Base-by-base conservation (phyloP, 2,329 filamentous ascomycete species). In the Pseudogymnoascus sp. region DNA sequence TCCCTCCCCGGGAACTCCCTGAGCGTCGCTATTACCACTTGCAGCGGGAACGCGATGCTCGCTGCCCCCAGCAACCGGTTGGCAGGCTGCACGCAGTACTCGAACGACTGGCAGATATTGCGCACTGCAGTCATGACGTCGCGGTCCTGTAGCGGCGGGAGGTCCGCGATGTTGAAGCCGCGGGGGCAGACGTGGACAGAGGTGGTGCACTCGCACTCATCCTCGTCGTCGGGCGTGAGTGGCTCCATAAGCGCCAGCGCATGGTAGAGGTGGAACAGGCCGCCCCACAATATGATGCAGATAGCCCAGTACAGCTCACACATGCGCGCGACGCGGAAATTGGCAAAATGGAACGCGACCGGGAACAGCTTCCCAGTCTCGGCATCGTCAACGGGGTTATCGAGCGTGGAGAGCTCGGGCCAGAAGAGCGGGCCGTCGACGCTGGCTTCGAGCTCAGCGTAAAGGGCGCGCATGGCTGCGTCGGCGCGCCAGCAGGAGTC, bases 101-200 rank as follows among this genome's bases (percentile, higher is more conserved):
- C 71, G 9, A 76, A 62, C 0, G 74, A 73, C 61, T 75, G 72
- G 59, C 75, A 74, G 38, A 77, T 73, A 56, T 72, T 72, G 17
- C 69, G 70, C 6, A 70, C 72, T 59, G 72, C 64, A 6, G 61
- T 40, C 6, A 69, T 59, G 37, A 72, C 68, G 44, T 74, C 68
- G 3, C 72, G 69, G 53, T 73, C 68, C 4, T 65, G 66, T 0
- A 74, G 67, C 7, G 67, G 65, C 7, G 67, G 70, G 19, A 74
- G 67, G 44, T 62, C 50, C 7, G 53, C 63, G 15, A 37, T 60
- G 17, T 63, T 61, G 53, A 66, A 67, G n/a, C 56, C 64, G 15
- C 61, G 50, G 37, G 61, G 59, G 4, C 21, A 50, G 10, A 37
- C 63, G 11, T 31, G 44, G 21, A 61, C n/a, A 42, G 56, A 11